Evolutionary conservation across 441 rosid genomes (phyloP).

Genomic region (Gossypium davidsonii): DNA sequence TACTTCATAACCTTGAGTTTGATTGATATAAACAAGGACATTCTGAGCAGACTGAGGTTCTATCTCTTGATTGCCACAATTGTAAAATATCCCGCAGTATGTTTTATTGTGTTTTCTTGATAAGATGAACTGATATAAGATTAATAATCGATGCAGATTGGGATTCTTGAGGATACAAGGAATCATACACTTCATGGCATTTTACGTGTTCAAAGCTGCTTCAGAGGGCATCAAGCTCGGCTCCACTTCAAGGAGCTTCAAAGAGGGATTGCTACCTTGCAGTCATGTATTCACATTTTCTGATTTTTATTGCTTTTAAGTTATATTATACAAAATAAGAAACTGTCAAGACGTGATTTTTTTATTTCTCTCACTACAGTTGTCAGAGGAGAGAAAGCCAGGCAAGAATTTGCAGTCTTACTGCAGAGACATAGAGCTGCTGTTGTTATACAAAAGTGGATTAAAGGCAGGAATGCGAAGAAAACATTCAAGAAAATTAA

Average conservation of each 20-base stretch:
- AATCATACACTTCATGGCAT: constrained; percentile 92
- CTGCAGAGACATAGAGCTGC: constrained; percentile 78
- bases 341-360: constrained; percentile 7
- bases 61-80: neutral
- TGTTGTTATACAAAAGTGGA: constrained; percentile 60
- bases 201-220: constrained; percentile 89
- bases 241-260: constrained; percentile 47
- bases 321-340: constrained; percentile 4
- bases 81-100: neutral
- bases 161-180: constrained; percentile 95
- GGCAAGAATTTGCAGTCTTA: constrained; percentile 59
- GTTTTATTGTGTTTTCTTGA: neutral
- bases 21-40: neutral
- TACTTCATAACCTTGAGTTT: neutral
- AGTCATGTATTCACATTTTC: constrained; percentile 59
- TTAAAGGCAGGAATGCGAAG: constrained; percentile 46
- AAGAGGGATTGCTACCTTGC: constrained; percentile 60
- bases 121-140: neutral
- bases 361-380: constrained; percentile 38
- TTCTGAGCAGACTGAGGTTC: neutral
- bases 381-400: constrained; percentile 63
- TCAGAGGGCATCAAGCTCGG: constrained; percentile 93
- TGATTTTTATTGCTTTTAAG: neutral
- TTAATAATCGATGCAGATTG: constrained; percentile 53
- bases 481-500: constrained; percentile 39